Evolutionary conservation across 108 stramenopile genomes (phyloP).

Genomic region (Skeletonema marinoi): DNA sequence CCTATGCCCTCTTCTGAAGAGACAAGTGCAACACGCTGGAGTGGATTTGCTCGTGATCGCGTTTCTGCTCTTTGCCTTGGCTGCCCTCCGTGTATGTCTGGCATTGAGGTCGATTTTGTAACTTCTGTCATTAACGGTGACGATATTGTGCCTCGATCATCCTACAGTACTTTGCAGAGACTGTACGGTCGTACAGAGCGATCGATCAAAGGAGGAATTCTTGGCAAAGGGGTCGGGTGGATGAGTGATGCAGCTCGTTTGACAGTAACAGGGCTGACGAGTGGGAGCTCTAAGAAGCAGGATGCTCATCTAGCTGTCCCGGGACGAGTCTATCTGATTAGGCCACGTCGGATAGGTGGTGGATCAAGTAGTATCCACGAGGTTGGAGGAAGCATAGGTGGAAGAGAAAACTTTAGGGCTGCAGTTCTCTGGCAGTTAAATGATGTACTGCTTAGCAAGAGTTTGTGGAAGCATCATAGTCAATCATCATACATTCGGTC

Average conservation of each 20-base stretch:
- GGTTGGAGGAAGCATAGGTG: constrained; percentile 68
- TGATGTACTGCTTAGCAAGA: constrained; percentile 80
- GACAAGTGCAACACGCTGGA: constrained; percentile 10
- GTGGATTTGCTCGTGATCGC: constrained; percentile 59
- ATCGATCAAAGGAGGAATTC: constrained; percentile 47
- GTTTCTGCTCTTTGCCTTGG: constrained; percentile 75
- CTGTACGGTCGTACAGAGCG: constrained; percentile 57
- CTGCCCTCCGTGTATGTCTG: constrained; percentile 79
- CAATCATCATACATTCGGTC: constrained; percentile 79
- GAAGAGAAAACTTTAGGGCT: constrained; percentile 78
- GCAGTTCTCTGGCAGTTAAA: constrained; percentile 86
- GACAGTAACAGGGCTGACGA: constrained; percentile 68
- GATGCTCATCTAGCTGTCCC: constrained; percentile 66
- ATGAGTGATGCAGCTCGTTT: constrained; percentile 78
- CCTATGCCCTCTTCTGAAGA: constrained; percentile 46
- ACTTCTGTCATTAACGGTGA: constrained; percentile 82
- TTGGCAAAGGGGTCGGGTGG: constrained; percentile 63
- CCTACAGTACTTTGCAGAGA: constrained; percentile 53
- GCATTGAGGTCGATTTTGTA: constrained; percentile 69
- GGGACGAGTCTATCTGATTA: constrained; percentile 72
- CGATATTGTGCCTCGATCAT: constrained; percentile 75
- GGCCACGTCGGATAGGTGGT: constrained; percentile 73
- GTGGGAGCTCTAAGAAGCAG: constrained; percentile 69
- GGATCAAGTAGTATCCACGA: constrained; percentile 84
- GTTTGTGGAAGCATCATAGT: constrained; percentile 81